Evolutionary conservation across 2,329 filamentous ascomycete species (phyloP), one percentile per base, ranked within the genome.

Genomic region (Calonectria pseudoreteaudii): DNA sequence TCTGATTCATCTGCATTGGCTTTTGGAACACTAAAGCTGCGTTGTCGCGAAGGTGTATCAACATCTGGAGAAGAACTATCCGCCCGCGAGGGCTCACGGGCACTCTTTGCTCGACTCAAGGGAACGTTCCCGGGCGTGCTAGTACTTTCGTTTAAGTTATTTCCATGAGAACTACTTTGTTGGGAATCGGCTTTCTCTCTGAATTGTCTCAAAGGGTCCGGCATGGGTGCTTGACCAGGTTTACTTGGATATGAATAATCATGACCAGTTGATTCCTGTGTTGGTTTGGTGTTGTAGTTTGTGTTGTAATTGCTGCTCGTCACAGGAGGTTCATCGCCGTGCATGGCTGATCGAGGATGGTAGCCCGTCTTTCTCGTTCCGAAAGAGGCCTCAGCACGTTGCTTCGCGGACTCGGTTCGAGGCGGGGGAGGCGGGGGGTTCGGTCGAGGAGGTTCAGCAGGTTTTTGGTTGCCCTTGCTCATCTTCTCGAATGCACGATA

Each of bases 131-230:
- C 90, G 72, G 90, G 91, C 0, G 90, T 87, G 58, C 91, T 88
- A 6, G 90, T 88, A 82, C 89, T 92, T 80, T 93, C 91, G 41
- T 91, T 90, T 16, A 89, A 86, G 38, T 88, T 86, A 1, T 86
- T 87, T 52, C 87, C 86, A 78, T 92, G 93, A 0, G 91, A 90
- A 8, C 89, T 90, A 76, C 89, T 90, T 69, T 90, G 86, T n/a
- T 90, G 86, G n/a, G 82, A 81, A 73, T 91, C 89, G 52, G 84
- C 71, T 49, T 74, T 75, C 2, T 84, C 81, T 78, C 86, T 85
- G 72, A 90, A 90, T 66, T 87, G 84, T 28, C 84, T 86, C 52
- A 90, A 79, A 2, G 88, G 88, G 74, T 91, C 88, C n/a, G 84
- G 83, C 75, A 84, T 82, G 16, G 82, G 81, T 62, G 71, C 56